These are phyloP conservation scores for Inonotus obliquus DNA, from an alignment of 1,284 basidiomycete genomes.

Conservation along the genomic window DNA sequence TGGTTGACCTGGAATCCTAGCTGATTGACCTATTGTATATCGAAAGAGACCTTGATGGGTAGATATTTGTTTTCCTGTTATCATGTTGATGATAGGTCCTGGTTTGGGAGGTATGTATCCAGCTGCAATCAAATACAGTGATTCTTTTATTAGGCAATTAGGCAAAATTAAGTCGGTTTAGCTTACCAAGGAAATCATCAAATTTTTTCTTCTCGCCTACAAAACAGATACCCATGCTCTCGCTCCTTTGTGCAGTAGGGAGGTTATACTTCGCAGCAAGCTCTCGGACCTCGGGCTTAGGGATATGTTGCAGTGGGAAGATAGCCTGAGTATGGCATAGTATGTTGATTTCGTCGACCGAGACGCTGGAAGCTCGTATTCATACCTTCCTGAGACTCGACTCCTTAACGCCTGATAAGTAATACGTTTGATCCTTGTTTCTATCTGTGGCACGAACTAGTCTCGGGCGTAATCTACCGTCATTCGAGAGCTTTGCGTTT, in stretches of 20 bases:
- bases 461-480: conserved; percentile 41
- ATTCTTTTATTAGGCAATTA: too few relatives aligned
- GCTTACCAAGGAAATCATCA: conserved; percentile 66
- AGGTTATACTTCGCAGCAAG: conserved; percentile 68
- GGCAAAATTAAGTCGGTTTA: too few relatives aligned
- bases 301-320: conserved; percentile 72
- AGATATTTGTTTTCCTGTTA: conserved; percentile 51
- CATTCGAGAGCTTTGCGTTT: background rate
- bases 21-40: conserved; percentile 85
- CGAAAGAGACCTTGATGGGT: conserved; percentile 78
- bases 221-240: conserved; percentile 98
- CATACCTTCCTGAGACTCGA: conserved; percentile 42
- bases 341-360: background rate
- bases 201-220: conserved; percentile 82
- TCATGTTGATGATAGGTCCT: conserved; percentile 62
- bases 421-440: conserved; percentile 92
- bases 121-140: conserved; percentile 40
- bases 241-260: conserved; percentile 74
- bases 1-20: conserved; percentile 59
- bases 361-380: background rate
- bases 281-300: conserved; percentile 71
- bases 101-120: conserved; percentile 71
- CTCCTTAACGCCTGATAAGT: conserved; percentile 77
- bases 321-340: conserved; percentile 42
- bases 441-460: conserved; percentile 64